A percentile compares a stretch with the other conserved stretches of the same genome.
Evolutionary conservation across 306 rosid genomes (phyloP).

Genomic region (Trichosanthes truncata): DNA sequence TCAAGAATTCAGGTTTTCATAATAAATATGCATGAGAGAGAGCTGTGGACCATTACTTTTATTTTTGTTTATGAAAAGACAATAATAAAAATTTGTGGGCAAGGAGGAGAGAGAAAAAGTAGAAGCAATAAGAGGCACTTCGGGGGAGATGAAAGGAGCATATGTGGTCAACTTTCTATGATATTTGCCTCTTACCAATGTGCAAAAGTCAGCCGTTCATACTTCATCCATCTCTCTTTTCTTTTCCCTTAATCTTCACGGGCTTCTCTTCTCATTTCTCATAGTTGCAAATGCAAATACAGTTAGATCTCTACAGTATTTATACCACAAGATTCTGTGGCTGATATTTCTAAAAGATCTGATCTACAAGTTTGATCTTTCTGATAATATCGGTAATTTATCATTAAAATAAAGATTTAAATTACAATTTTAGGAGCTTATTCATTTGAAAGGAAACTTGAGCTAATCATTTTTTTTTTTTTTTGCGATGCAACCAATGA

Average conservation of each 20-base stretch:
- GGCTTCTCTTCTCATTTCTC: conserved; percentile 1
- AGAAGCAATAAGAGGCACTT: not conserved
- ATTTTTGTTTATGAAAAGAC: not conserved
- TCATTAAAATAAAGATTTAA: not conserved
- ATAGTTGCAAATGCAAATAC: conserved; percentile 5
- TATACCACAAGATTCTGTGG: not conserved
- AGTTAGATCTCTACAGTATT: not conserved
- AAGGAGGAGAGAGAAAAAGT: not conserved
- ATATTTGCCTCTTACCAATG: not conserved
- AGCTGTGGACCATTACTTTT: not conserved
- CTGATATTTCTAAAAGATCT: not conserved
- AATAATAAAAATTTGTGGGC: not conserved
- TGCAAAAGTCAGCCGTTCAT: not conserved
- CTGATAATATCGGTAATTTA: not conserved
- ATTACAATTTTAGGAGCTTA: not conserved
- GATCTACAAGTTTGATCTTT: not conserved
- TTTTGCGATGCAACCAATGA: not conserved
- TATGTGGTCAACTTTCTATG: not conserved
- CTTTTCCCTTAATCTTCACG: conserved; percentile 9
- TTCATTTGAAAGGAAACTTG: not conserved
- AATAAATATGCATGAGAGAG: not conserved
- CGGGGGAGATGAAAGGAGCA: not conserved
- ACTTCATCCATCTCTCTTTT: not conserved
- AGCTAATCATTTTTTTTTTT: not conserved
- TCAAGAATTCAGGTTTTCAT: not conserved